phyloP scores from a whole-genome alignment of 2,329 filamentous ascomycete genomes.

The Botryotinia convoluta region DNA sequence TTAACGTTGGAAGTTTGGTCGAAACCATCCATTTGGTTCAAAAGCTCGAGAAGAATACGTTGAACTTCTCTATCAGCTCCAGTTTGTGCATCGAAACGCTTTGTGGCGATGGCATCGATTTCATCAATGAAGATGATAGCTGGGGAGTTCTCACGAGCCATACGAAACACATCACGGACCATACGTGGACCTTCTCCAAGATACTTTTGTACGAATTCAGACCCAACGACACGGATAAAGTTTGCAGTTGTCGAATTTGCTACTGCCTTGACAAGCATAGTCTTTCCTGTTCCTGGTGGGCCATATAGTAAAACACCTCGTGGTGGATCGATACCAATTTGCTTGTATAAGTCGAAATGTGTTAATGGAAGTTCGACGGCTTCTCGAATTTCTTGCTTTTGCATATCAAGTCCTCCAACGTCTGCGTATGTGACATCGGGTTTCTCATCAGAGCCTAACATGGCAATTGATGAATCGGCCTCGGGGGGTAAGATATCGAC shows the following conservation, averaged over 20 bases:
- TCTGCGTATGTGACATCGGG: conserved; percentile 97
- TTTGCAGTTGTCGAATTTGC: conserved; percentile 97
- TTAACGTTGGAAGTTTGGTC: conserved; percentile 99
- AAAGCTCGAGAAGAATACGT: conserved; percentile 92
- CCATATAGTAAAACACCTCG: conserved; percentile 95
- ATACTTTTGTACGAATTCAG: conserved; percentile 99
- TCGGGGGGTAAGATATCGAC: conserved; percentile 99
- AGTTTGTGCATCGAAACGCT: conserved; percentile 98
- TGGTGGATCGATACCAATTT: conserved; percentile 97
- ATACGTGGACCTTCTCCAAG: conserved; percentile 96
- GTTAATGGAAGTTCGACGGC: conserved; percentile 95
- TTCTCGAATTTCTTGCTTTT: conserved; percentile 98
- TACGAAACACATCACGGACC: conserved; percentile 98
- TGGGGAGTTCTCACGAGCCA: conserved; percentile 97
- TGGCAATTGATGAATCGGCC: conserved; percentile 97
- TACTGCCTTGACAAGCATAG: conserved; percentile 96
- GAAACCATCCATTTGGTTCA: conserved; percentile 99
- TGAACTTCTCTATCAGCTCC: conserved; percentile 97
- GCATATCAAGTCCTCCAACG: conserved; percentile 97
- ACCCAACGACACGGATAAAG: conserved; percentile 97
- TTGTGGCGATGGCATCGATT: conserved; percentile 97
- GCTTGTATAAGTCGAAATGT: conserved; percentile 97
- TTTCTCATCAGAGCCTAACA: conserved; percentile 96
- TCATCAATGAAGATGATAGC: conserved; percentile 99
- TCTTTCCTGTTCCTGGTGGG: conserved; percentile 93